Evolutionary conservation across 2,329 filamentous ascomycete species (phyloP).

Genomic region (Hysterium pulicare): DNA sequence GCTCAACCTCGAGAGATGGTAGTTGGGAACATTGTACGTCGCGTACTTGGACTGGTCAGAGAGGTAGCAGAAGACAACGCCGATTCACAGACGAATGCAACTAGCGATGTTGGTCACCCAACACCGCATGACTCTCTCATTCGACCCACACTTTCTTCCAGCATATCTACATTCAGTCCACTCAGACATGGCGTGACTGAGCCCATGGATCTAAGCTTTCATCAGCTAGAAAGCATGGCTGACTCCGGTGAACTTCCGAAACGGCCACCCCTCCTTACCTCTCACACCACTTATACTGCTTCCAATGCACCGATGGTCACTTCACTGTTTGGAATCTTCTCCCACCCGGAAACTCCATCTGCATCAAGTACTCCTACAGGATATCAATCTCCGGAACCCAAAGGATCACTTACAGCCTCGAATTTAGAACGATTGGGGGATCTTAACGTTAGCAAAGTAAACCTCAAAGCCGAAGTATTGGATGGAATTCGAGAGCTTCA

Average conservation of each 20-base stretch:
- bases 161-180: conserved; percentile 47
- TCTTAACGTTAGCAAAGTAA: conserved; percentile 38
- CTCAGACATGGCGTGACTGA: conserved; percentile 42
- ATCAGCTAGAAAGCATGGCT: conserved; percentile 27
- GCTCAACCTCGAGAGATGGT: conserved; percentile 89
- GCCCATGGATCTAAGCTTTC: conserved; percentile 27
- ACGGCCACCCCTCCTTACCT: conserved; percentile 61
- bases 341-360: conserved; percentile 55
- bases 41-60: conserved; percentile 84
- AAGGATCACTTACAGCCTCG: conserved; percentile 28
- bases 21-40: conserved; percentile 89
- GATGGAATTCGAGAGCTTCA: conserved; percentile 94
- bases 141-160: conserved; percentile 38
- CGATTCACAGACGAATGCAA: conserved; percentile 56
- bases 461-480: conserved; percentile 78
- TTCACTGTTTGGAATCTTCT: conserved; percentile 85
- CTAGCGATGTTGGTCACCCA: conserved; percentile 58
- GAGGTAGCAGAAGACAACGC: conserved; percentile 84
- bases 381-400: conserved; percentile 49
- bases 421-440: conserved; percentile 38
- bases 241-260: conserved; percentile 35
- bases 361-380: conserved; percentile 51
- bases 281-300: conserved; percentile 62
- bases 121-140: conserved; percentile 35
- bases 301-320: conserved; percentile 55